Evolutionary conservation across 2,329 filamentous ascomycete species (phyloP).

Genomic region (Penicillium sp.): DNA sequence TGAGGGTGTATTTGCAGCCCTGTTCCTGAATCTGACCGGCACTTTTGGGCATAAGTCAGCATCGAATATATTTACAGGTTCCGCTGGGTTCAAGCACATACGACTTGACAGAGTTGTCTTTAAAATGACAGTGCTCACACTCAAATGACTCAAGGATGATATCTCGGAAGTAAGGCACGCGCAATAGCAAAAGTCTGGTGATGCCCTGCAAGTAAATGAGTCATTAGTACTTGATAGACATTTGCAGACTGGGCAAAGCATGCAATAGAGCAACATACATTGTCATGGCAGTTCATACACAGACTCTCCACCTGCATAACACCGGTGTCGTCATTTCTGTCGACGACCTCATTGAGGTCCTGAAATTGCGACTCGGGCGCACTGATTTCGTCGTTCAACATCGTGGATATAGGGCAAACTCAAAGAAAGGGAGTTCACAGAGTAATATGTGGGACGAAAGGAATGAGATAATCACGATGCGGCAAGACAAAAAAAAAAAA

Average conservation of each 20-base stretch:
- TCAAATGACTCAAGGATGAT: conserved; percentile 96
- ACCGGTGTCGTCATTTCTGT: conserved; percentile 43
- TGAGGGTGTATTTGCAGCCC: conserved; percentile 79
- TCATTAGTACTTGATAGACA: neutral
- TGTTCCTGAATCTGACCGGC: conserved; percentile 90
- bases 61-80: conserved; percentile 33
- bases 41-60: neutral
- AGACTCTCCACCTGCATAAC: conserved; percentile 62
- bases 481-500: conserved; percentile 11
- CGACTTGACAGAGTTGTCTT: conserved; percentile 91
- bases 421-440: neutral
- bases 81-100: conserved; percentile 58
- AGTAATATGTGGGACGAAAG: neutral
- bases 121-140: conserved; percentile 84
- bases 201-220: conserved; percentile 61
- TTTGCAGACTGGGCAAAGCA: neutral
- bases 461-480: neutral
- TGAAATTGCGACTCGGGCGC: conserved; percentile 35
- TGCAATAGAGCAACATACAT: conserved; percentile 58
- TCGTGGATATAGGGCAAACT: conserved; percentile 13
- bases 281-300: conserved; percentile 82
- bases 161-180: conserved; percentile 96
- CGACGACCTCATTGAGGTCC: conserved; percentile 40
- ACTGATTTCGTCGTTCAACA: conserved; percentile 28
- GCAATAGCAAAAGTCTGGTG: conserved; percentile 83